Base-by-base conservation (phyloP, 345 rosid genomes). In the Anastatica hierochuntica region DNA sequence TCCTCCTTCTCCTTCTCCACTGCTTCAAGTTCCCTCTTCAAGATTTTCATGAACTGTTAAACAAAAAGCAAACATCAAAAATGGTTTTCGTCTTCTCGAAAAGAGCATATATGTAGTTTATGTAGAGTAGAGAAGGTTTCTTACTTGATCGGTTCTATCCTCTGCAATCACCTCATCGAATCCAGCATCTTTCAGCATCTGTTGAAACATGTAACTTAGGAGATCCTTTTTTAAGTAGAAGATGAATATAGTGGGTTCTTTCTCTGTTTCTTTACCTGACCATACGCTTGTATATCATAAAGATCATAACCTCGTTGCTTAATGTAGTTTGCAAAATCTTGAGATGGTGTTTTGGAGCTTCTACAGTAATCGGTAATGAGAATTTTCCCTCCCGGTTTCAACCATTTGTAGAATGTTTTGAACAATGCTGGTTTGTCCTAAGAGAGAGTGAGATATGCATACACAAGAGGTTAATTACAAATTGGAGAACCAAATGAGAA, bases 291-390 rank as follows among this genome's bases (percentile, higher is more conserved):
- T 4, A 88, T 74, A 47, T 77, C 84, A 40, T 88, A 97, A 67
- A 85, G 98, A 75, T 88, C 94, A 68, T 92, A 92, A 24, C 95
- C 98, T 76, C 98, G 77, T 70, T 85, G 81, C 68, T 73, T 81
- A 49, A 88, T 83, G 58, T 92, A 85, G 60, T 64, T 79, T 0
- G 80, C 72, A 43, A 92, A 88, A 53, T 83, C 90, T 21, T 75
- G 11, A 6, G 89, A 76, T 27, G 99, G 82, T 10, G 75, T 63
- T 72, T 90, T 86, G 18, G 86, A 67, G 43, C 71, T 74, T 63
- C 54, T 83, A 73, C 98, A 88, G 73, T 92, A 92, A 55, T 88
- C 95, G 27, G 81, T 85, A n/a, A 88, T 85, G 16, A 92, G 98
- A 69, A 92, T 76, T 74, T 66, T 85, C 8, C 98, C 98, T 53